Percentiles rank a stretch among this genome's conserved stretches.
Conservation (phyloP, 2,329 filamentous ascomycete species). For the Cercospora zeae-maydis region DNA sequence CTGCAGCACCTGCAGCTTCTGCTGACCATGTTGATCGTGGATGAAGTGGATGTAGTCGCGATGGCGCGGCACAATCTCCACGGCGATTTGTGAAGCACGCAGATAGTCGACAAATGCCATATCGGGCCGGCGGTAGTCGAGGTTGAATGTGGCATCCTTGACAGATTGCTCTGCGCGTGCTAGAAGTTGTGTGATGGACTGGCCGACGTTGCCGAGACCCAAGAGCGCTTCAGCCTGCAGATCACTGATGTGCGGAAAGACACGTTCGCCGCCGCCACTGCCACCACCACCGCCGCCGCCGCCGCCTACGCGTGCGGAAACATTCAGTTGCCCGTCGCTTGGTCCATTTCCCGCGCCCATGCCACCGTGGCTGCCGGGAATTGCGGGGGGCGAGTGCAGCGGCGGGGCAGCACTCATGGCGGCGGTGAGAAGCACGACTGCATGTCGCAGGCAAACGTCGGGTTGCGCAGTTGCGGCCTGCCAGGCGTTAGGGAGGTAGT, state of each 20-base stretch:
- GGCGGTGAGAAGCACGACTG: slow-evolving; percentile 2
- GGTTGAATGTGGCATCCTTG: slow-evolving; percentile 54
- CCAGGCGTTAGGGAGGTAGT: background rate
- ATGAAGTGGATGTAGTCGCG: slow-evolving; percentile 66
- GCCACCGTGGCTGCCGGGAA: background rate
- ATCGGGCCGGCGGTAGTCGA: slow-evolving; percentile 65
- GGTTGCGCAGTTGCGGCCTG: background rate
- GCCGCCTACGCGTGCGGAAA: background rate
- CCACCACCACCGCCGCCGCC: background rate
- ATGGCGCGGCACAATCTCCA: slow-evolving; percentile 72
- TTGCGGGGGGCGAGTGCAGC: background rate
- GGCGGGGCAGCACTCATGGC: slow-evolving; percentile 15
- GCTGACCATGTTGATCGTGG: slow-evolving; percentile 41
- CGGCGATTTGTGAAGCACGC: slow-evolving; percentile 71
- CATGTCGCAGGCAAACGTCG: background rate
- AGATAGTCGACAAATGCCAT: slow-evolving; percentile 80
- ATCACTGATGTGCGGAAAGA: slow-evolving; percentile 42
- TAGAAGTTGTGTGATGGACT: slow-evolving; percentile 38
- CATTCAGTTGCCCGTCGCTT: background rate
- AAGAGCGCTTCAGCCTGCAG: slow-evolving; percentile 41
- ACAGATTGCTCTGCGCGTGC: slow-evolving; percentile 42
- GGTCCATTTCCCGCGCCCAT: background rate
- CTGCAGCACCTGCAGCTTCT: slow-evolving; percentile 47
- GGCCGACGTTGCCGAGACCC: slow-evolving; percentile 28
- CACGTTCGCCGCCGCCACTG: slow-evolving; percentile 20